Evolutionary conservation across 495 filamentous ascomycete species (phyloP).

Genomic region (Opeltia flavorubescens): DNA sequence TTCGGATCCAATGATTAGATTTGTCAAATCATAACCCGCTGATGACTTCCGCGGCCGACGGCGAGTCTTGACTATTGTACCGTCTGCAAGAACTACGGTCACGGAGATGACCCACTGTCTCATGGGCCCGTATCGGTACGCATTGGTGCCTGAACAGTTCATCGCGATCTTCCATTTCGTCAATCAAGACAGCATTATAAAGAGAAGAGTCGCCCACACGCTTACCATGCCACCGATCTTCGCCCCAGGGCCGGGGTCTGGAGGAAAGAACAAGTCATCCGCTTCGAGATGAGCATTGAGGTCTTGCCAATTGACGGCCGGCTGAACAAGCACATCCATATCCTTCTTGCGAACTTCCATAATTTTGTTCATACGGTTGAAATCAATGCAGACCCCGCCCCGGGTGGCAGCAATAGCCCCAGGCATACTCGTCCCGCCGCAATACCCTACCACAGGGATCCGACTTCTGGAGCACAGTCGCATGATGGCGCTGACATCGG

Average conservation of each 20-base stretch:
- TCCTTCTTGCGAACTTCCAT: constrained; percentile 40
- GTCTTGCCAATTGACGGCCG: constrained; percentile 49
- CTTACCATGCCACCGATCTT: constrained; percentile 60
- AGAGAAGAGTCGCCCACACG: constrained; percentile 16
- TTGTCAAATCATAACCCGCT: constrained; percentile 51
- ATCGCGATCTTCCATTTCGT: background rate
- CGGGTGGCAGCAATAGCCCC: constrained; percentile 48
- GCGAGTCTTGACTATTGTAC: constrained; percentile 49
- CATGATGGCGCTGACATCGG: constrained; percentile 47
- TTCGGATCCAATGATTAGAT: constrained; percentile 49
- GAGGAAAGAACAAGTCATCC: constrained; percentile 49
- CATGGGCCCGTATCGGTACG: constrained; percentile 57
- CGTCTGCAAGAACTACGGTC: constrained; percentile 52
- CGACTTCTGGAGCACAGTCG: constrained; percentile 43
- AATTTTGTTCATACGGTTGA: constrained; percentile 49
- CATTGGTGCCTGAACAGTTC: constrained; percentile 50
- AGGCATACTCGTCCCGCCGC: constrained; percentile 48
- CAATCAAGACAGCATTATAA: background rate
- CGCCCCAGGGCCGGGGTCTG: constrained; percentile 51
- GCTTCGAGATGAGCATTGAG: constrained; percentile 44
- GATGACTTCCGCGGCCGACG: constrained; percentile 51
- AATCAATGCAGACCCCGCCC: constrained; percentile 51
- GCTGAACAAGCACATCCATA: constrained; percentile 53
- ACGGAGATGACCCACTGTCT: constrained; percentile 52
- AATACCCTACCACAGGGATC: constrained; percentile 52